These are phyloP conservation scores for Leccinum uliginosum DNA, from an alignment of 768 basidiomycete species.

Conservation along the genomic window DNA sequence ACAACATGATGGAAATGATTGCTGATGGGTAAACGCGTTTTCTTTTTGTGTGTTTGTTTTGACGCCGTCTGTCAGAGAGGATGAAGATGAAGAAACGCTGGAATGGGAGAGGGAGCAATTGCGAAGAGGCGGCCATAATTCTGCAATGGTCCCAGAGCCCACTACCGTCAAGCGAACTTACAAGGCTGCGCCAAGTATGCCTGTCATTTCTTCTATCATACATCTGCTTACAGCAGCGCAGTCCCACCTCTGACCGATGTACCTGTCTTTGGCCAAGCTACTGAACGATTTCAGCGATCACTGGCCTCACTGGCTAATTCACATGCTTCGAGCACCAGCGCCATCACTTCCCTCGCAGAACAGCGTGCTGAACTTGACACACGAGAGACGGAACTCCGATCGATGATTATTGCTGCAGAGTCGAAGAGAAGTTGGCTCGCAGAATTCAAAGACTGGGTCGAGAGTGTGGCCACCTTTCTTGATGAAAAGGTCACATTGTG, in stretches of 20 bases:
- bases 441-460: constrained; percentile 75
- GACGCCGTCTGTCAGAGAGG: constrained; percentile 44
- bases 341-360: constrained; percentile 52
- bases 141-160: constrained; percentile 33
- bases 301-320: constrained; percentile 61
- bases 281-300: constrained; percentile 57
- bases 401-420: constrained; percentile 71
- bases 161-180: constrained; percentile 53
- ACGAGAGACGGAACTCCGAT: constrained; percentile 69
- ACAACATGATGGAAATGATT: constrained; percentile 76
- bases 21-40: constrained; percentile 62
- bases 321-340: constrained; percentile 56
- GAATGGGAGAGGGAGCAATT: constrained; percentile 88
- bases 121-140: constrained; percentile 61
- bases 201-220: neutral
- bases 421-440: constrained; percentile 78
- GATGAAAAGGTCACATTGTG: constrained; percentile 69
- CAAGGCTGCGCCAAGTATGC: constrained; percentile 67
- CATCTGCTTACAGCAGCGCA: constrained; percentile 28
- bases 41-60: neutral
- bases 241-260: constrained; percentile 64
- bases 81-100: constrained; percentile 77
- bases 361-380: constrained; percentile 62
- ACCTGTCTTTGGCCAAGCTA: constrained; percentile 58
- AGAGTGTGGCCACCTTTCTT: constrained; percentile 77